Conservation (phyloP, 768 basidiomycete genomes). For the Leccinum incarnatum region DNA sequence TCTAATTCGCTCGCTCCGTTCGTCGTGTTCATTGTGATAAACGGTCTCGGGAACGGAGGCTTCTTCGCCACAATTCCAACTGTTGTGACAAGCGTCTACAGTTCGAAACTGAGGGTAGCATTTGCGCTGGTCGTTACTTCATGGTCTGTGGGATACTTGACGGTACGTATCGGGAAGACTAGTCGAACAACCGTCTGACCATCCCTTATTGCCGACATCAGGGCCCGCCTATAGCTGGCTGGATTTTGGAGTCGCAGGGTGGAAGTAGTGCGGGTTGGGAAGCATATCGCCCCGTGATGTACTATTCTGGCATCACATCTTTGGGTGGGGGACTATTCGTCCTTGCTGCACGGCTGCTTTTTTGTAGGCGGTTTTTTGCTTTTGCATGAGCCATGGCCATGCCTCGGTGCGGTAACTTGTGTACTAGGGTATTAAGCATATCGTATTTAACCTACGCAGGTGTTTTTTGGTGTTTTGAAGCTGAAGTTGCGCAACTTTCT, state of each 20-base stretch:
- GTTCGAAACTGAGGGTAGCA: constrained; percentile 29
- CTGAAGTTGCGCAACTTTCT: background rate
- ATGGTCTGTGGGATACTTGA: constrained; percentile 31
- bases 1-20: constrained; percentile 28
- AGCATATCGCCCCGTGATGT: constrained; percentile 32
- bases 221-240: constrained; percentile 32
- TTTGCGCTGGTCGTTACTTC: constrained; percentile 36
- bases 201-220: background rate
- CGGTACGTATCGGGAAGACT: constrained; percentile 11
- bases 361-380: constrained; percentile 9
- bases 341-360: constrained; percentile 10
- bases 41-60: constrained; percentile 32
- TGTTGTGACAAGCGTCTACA: constrained; percentile 32
- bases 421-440: background rate
- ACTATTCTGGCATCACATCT: constrained; percentile 28
- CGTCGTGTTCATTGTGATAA: constrained; percentile 27
- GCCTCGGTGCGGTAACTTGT: background rate
- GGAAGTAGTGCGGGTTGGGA: constrained; percentile 17
- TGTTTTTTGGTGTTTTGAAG: background rate
- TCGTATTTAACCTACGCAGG: background rate
- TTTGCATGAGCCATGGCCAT: constrained; percentile 8
- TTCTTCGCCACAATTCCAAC: constrained; percentile 35
- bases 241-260: constrained; percentile 28
- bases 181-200: background rate
- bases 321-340: constrained; percentile 23